These are phyloP conservation scores for Panicum miliaceum DNA, from an alignment of 176 grass and related monocot genomes.

Conservation along the genomic window DNA sequence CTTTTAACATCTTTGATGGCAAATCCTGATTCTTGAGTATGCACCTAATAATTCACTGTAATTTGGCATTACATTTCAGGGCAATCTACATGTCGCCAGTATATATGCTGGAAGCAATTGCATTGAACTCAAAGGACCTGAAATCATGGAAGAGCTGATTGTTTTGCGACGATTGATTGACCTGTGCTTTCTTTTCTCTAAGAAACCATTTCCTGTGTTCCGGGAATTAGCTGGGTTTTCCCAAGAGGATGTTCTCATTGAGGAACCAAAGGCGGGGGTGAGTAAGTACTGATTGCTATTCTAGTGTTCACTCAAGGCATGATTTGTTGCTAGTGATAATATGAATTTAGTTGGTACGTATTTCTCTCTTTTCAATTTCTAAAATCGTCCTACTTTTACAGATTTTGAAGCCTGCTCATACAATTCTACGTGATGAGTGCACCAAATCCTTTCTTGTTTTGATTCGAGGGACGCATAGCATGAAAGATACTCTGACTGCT, in stretches of 20 bases:
- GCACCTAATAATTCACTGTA: slow-evolving; percentile 17
- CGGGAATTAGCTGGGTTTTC: slow-evolving; percentile 77
- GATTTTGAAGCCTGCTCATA: slow-evolving; percentile 93
- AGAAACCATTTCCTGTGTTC: slow-evolving; percentile 84
- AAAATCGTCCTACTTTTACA: slow-evolving; percentile 36
- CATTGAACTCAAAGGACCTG: slow-evolving; percentile 62
- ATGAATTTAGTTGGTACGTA: slow-evolving; percentile 16
- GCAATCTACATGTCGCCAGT: slow-evolving; percentile 75
- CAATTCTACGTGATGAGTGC: slow-evolving; percentile 76
- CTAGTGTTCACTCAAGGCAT: slow-evolving; percentile 19
- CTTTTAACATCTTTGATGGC: background rate
- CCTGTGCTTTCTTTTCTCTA: slow-evolving; percentile 88
- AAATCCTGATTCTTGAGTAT: slow-evolving; percentile 11
- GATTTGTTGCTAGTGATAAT: slow-evolving; percentile 13
- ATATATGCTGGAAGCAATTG: slow-evolving; percentile 87
- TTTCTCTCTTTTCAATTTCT: slow-evolving; percentile 18
- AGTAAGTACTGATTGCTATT: slow-evolving; percentile 59
- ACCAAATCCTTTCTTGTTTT: slow-evolving; percentile 92
- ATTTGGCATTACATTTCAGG: slow-evolving; percentile 54
- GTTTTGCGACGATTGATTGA: slow-evolving; percentile 77
- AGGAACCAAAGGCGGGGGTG: slow-evolving; percentile 93
- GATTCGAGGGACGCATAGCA: slow-evolving; percentile 92
- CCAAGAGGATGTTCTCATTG: slow-evolving; percentile 80
- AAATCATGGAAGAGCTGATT: slow-evolving; percentile 82
- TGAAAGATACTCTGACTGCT: slow-evolving; percentile 85